phyloP scores from a whole-genome alignment of 495 filamentous ascomycete species.

The Lichina pygmaea region DNA sequence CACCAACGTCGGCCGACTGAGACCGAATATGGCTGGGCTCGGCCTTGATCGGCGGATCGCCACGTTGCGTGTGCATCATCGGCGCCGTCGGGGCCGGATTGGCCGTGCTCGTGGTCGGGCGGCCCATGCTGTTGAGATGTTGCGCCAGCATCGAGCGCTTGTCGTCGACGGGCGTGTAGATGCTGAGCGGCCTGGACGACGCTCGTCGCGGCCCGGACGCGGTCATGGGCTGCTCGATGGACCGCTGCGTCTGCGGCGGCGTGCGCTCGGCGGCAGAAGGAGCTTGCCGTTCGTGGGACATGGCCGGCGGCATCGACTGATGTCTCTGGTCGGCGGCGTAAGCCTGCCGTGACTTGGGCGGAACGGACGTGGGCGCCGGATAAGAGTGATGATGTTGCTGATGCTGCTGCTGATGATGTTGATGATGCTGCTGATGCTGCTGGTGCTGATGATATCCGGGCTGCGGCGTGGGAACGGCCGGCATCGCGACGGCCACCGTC shows the following conservation, averaged over 20 bases:
- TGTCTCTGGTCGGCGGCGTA: conserved; percentile 38
- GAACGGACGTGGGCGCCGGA: conserved; percentile 15
- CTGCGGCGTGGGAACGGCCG: conserved; percentile 12
- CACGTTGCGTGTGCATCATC: not conserved
- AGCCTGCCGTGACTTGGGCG: conserved; percentile 30
- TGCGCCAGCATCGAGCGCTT: conserved; percentile 66
- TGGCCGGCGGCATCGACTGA: conserved; percentile 29
- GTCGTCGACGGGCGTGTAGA: conserved; percentile 92
- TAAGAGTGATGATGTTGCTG: conserved; percentile 7
- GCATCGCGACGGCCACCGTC: conserved; percentile 16
- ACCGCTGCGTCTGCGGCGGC: conserved; percentile 10
- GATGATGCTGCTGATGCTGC: conserved; percentile 9
- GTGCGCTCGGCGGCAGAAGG: conserved; percentile 4
- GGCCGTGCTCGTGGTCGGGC: conserved; percentile 17
- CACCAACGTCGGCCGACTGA: conserved; percentile 35
- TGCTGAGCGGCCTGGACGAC: conserved; percentile 66
- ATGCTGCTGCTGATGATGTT: too few species aligned
- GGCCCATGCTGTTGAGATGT: conserved; percentile 31
- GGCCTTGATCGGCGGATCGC: not conserved
- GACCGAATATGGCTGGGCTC: conserved; percentile 15
- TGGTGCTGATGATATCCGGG: conserved; percentile 15
- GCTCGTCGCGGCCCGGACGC: conserved; percentile 35
- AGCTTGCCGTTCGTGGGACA: conserved; percentile 17
- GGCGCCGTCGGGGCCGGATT: conserved; percentile 20
- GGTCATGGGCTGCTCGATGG: conserved; percentile 15